Conservation (phyloP, 352 stramenopile genomes). For the Pythium rhizo-oryzae region DNA sequence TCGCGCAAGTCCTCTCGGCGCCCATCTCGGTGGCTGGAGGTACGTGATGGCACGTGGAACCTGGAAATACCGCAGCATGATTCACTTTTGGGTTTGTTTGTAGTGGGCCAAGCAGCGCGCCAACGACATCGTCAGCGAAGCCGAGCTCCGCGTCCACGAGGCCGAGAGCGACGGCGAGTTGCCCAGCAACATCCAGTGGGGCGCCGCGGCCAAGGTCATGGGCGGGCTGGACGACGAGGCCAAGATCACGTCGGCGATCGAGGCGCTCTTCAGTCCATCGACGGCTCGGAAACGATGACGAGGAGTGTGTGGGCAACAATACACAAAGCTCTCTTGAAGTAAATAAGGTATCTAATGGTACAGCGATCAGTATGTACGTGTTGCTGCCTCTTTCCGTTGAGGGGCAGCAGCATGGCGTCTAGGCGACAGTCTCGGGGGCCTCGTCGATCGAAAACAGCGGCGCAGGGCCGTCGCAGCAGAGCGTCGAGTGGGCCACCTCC, state of each 20-base stretch:
- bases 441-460: slow-evolving; percentile 11
- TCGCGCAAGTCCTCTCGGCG: not conserved
- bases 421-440: not conserved
- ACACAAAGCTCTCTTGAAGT: not conserved
- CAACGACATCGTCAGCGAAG: slow-evolving; percentile 40
- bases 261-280: slow-evolving; percentile 52
- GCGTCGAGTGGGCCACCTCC: not conserved
- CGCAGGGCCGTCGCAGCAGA: not conserved
- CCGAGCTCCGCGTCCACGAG: not conserved
- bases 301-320: not conserved
- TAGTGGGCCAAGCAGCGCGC: slow-evolving; percentile 60
- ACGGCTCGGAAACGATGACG: slow-evolving; percentile 13
- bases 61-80: not conserved
- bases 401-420: not conserved
- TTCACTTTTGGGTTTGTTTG: not conserved
- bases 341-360: not conserved
- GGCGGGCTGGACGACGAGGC: slow-evolving; percentile 45
- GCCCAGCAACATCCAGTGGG: slow-evolving; percentile 62
- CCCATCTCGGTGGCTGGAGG: slow-evolving; percentile 20
- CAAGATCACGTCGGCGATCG: slow-evolving; percentile 62
- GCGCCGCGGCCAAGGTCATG: slow-evolving; percentile 61
- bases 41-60: not conserved
- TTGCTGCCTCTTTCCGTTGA: not conserved
- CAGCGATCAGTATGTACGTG: not conserved
- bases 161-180: not conserved